Evolutionary conservation across 805 yeast genomes (phyloP).

Genomic region (Saturnispora dispora): DNA sequence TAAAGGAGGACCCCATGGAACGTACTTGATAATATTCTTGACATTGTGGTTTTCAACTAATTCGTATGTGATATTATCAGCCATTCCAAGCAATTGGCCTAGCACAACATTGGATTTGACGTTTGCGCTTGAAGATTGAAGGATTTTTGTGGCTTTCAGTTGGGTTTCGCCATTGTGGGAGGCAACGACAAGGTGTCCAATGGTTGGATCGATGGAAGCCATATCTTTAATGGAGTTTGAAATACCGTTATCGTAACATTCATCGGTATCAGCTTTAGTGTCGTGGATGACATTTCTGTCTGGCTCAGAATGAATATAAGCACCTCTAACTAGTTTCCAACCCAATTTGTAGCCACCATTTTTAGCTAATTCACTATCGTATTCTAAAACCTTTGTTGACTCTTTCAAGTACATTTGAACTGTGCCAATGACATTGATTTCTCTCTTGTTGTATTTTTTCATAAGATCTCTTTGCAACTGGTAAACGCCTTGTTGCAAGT

Average conservation of each 20-base stretch:
- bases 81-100: slow-evolving; percentile 94
- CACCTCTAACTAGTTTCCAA: slow-evolving; percentile 88
- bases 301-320: slow-evolving; percentile 85
- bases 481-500: slow-evolving; percentile 85
- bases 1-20: slow-evolving; percentile 95
- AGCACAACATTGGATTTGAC: slow-evolving; percentile 58
- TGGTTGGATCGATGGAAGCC: slow-evolving; percentile 32
- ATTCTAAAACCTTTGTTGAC: slow-evolving; percentile 48
- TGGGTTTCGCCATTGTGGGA: slow-evolving; percentile 83
- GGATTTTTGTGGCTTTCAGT: slow-evolving; percentile 52
- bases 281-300: slow-evolving; percentile 64
- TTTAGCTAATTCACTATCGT: slow-evolving; percentile 58
- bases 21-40: slow-evolving; percentile 80
- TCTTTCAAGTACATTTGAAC: slow-evolving; percentile 85
- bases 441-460: slow-evolving; percentile 57
- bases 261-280: slow-evolving; percentile 75
- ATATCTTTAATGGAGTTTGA: slow-evolving; percentile 52
- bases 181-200: slow-evolving; percentile 82
- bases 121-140: slow-evolving; percentile 25
- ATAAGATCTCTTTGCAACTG: slow-evolving; percentile 78
- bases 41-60: slow-evolving; percentile 56
- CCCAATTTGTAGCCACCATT: slow-evolving; percentile 63
- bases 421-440: slow-evolving; percentile 76
- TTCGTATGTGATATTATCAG: slow-evolving; percentile 77
- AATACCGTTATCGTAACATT: slow-evolving; percentile 64